Percentiles rank a stretch among this genome's conserved stretches.
phyloP scores from a whole-genome alignment of 75 land plant genomes.

The Pinus tabuliformis region DNA sequence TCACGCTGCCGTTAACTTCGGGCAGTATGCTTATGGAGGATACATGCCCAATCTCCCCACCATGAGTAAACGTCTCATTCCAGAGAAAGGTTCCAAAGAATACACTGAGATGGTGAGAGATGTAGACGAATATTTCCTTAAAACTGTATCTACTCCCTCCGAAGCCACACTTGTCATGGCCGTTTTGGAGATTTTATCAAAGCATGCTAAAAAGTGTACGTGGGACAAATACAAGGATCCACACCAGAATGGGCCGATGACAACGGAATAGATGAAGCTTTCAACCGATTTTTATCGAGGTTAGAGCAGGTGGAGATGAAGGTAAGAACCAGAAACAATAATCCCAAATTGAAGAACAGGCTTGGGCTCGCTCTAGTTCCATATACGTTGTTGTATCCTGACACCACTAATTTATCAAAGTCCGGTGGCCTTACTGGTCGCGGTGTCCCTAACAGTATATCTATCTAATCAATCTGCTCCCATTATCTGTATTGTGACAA shows the following conservation, averaged over 20 bases:
- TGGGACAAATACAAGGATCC: constrained; percentile 24
- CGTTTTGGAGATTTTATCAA: constrained; percentile 38
- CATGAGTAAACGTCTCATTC: constrained; percentile 3
- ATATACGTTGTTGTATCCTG: constrained; percentile 36
- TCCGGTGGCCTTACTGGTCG: constrained; percentile 44
- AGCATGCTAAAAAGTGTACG: constrained; percentile 43
- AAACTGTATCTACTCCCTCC: constrained; percentile 40
- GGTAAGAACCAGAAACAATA: constrained; percentile 36
- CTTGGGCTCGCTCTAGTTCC: constrained; percentile 52
- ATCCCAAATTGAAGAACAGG: constrained; percentile 35
- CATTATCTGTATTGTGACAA: too few relatives aligned
- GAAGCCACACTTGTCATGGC: constrained; percentile 58
- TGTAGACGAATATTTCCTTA: constrained; percentile 56
- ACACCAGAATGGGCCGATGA: constrained; percentile 37
- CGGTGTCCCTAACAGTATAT: constrained; percentile 71
- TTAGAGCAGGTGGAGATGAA: constrained; percentile 33
- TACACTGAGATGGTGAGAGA: constrained; percentile 43
- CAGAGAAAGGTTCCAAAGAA: constrained; percentile 48
- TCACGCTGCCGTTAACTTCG: constrained; percentile 83
- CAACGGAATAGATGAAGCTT: constrained; percentile 19
- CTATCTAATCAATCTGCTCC: constrained; percentile 15
- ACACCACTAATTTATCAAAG: not conserved
- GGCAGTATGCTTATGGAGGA: constrained; percentile 64
- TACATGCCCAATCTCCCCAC: constrained; percentile 33
- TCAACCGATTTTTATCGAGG: constrained; percentile 17